Evolutionary conservation across 2,329 filamentous ascomycete genomes (phyloP).

Genomic region (Phyllosticta capitalensis): DNA sequence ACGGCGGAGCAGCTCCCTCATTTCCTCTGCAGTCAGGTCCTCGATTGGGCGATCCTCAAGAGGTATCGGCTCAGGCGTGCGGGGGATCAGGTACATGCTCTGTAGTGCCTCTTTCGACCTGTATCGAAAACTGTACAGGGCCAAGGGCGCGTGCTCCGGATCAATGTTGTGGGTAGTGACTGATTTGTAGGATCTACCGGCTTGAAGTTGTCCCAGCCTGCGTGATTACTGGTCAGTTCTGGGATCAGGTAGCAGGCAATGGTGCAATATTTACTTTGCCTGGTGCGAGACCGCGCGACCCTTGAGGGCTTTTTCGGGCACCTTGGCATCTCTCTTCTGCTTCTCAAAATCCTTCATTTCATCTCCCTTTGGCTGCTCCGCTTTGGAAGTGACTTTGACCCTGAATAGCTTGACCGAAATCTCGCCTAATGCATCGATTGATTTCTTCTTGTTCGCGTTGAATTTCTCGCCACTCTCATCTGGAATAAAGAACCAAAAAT

Average conservation of each 20-base stretch:
- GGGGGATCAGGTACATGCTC: conserved; percentile 23
- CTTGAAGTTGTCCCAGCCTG: too few species aligned
- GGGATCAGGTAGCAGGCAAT: too few species aligned
- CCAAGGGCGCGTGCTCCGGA: conserved; percentile 14
- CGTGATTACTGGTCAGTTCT: too few species aligned
- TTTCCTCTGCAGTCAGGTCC: conserved; percentile 16
- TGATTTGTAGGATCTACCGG: too few species aligned
- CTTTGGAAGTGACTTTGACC: conserved; percentile 2
- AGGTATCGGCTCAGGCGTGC: conserved; percentile 19
- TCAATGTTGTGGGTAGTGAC: conserved; percentile 8
- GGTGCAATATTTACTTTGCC: conserved; percentile 12
- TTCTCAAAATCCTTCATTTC: neutral
- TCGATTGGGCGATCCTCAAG: conserved; percentile 17
- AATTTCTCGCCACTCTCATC: neutral
- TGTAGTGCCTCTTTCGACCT: conserved; percentile 22
- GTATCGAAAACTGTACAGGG: conserved; percentile 21
- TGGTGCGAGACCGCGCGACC: conserved; percentile 17
- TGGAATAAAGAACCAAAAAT: too few species aligned
- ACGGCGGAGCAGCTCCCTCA: conserved; percentile 16
- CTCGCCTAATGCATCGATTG: neutral
- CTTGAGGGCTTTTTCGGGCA: conserved; percentile 19
- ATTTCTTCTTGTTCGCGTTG: neutral
- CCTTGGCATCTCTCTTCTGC: neutral
- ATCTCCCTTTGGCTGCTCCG: too few species aligned
- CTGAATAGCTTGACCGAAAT: conserved; percentile 12